Conservation (phyloP, 208 protist genomes). For the Lotmaria passim region DNA sequence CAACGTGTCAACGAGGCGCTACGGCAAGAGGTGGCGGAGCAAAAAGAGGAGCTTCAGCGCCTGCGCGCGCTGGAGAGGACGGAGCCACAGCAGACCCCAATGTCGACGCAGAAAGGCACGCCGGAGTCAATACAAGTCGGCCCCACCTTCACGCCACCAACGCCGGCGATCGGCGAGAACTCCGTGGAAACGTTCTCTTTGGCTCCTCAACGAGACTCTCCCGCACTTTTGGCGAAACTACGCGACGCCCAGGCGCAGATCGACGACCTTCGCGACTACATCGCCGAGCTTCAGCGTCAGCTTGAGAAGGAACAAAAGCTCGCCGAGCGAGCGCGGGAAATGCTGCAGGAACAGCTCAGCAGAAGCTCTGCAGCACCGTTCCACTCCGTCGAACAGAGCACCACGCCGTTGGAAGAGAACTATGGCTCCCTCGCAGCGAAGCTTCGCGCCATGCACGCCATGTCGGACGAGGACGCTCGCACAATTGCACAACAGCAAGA, state of each 20-base stretch:
- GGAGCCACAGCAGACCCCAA: background rate
- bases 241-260: background rate
- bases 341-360: slow-evolving; percentile 18
- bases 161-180: background rate
- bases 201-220: background rate
- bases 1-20: slow-evolving; percentile 3
- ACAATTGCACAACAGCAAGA: background rate
- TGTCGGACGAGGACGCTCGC: slow-evolving; percentile 3
- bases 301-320: slow-evolving; percentile 1
- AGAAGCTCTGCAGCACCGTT: no score
- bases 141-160: background rate
- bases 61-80: background rate
- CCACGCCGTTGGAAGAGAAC: background rate
- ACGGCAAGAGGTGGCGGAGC: slow-evolving; percentile 9
- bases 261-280: slow-evolving; percentile 7
- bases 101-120: background rate
- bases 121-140: background rate
- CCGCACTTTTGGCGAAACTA: background rate
- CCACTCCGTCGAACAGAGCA: no score
- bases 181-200: background rate
- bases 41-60: slow-evolving; percentile 3
- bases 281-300: slow-evolving; percentile 5
- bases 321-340: slow-evolving; percentile 9
- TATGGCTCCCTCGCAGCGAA: background rate
- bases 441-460: background rate